These are phyloP conservation scores for Daedaleopsis sinensis DNA, from an alignment of 768 basidiomycete genomes.

Conservation along the genomic window DNA sequence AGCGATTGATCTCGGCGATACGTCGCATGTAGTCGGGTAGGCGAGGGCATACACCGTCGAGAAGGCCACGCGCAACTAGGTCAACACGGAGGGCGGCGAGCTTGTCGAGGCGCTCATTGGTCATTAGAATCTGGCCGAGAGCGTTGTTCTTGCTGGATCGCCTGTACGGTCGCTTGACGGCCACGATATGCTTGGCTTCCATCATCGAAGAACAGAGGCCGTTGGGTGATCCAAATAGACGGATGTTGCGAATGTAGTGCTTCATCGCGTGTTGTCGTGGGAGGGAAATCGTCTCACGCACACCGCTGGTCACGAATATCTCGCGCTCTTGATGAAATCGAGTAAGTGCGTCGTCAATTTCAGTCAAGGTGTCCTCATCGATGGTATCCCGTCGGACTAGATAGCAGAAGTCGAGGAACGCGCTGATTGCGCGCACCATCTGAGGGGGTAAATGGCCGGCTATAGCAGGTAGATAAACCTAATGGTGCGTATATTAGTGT, in stretches of 20 bases:
- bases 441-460: slow-evolving; percentile 18
- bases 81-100: slow-evolving; percentile 18
- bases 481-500: too few species aligned
- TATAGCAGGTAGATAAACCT: slow-evolving; percentile 30
- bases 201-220: slow-evolving; percentile 31
- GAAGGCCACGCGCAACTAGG: slow-evolving; percentile 18
- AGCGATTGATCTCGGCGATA: not conserved
- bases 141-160: slow-evolving; percentile 20
- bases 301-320: slow-evolving; percentile 20
- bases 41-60: not conserved
- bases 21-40: not conserved
- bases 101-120: slow-evolving; percentile 26
- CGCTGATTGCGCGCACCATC: slow-evolving; percentile 17
- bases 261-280: slow-evolving; percentile 25
- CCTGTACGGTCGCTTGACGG: slow-evolving; percentile 28
- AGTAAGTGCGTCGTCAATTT: slow-evolving; percentile 18
- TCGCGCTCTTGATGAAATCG: slow-evolving; percentile 17
- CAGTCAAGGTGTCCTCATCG: not conserved
- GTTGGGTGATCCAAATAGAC: slow-evolving; percentile 26
- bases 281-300: slow-evolving; percentile 25
- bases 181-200: slow-evolving; percentile 28
- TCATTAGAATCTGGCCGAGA: slow-evolving; percentile 25
- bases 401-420: slow-evolving; percentile 31
- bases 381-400: slow-evolving; percentile 14
- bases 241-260: slow-evolving; percentile 23